A percentile compares a stretch with the other conserved stretches of the same genome.
Conservation (phyloP, 768 basidiomycete species). For the Tylopilus balloui region DNA sequence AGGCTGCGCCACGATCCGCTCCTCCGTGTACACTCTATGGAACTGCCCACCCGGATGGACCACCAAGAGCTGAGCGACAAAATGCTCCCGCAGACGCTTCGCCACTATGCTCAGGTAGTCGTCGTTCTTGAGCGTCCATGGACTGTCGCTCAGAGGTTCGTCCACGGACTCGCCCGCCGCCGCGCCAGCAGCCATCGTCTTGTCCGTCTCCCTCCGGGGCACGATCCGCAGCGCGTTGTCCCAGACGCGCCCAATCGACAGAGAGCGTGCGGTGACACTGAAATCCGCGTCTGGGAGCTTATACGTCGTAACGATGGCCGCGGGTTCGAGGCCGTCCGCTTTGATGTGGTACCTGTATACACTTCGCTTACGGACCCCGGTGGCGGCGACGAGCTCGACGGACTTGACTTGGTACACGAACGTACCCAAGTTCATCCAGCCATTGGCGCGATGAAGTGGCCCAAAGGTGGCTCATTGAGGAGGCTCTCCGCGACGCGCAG, state of each 20-base stretch:
- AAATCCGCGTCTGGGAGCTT: slow-evolving; percentile 1
- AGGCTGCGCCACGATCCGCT: slow-evolving; percentile 21
- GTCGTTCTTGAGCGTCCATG: slow-evolving; percentile 13
- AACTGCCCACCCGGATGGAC: slow-evolving; percentile 19
- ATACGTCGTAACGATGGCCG: slow-evolving; percentile 13
- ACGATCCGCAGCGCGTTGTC: slow-evolving; percentile 17
- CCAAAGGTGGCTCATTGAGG: slow-evolving; percentile 23
- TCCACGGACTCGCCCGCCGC: background rate
- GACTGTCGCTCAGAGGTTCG: slow-evolving; percentile 2
- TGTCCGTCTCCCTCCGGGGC: background rate
- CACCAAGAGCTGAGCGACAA: slow-evolving; percentile 24
- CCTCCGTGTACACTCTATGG: slow-evolving; percentile 20
- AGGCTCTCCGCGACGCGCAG: slow-evolving; percentile 18
- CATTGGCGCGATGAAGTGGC: slow-evolving; percentile 29
- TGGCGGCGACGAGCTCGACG: slow-evolving; percentile 5
- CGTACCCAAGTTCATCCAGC: slow-evolving; percentile 26
- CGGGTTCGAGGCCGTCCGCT: slow-evolving; percentile 17
- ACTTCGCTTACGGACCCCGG: slow-evolving; percentile 9
- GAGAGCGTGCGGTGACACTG: background rate
- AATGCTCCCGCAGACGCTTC: slow-evolving; percentile 17
- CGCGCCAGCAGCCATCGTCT: too few species aligned
- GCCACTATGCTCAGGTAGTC: slow-evolving; percentile 10
- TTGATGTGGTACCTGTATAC: slow-evolving; percentile 18
- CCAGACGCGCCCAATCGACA: slow-evolving; percentile 24
- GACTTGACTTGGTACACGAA: slow-evolving; percentile 23